Evolutionary conservation across 805 yeast genomes (phyloP).

Genomic region (Kazachstania psychrophila): DNA sequence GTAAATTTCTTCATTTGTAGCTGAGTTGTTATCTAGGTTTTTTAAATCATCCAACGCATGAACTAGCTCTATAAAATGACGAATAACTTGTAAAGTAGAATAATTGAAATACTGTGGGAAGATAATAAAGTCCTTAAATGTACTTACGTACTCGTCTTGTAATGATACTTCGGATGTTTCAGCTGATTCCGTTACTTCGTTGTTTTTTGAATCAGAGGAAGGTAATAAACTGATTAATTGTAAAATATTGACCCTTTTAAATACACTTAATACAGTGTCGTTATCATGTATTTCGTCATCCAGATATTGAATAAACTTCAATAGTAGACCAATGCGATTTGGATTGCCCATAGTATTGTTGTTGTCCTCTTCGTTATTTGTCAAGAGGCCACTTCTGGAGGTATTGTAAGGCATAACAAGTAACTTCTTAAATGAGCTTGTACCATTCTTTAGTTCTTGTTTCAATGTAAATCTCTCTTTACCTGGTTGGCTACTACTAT

Average conservation of each 20-base stretch:
- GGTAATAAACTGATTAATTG: conserved; percentile 26
- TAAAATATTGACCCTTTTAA: conserved; percentile 27
- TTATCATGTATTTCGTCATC: conserved; percentile 22
- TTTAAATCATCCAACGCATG: conserved; percentile 13
- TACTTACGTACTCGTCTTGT: conserved; percentile 25
- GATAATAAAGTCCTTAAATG: conserved; percentile 27
- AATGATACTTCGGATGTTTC: conserved; percentile 17
- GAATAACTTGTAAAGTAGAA: conserved; percentile 9
- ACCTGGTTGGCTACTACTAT: conserved; percentile 4
- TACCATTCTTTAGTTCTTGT: conserved; percentile 9
- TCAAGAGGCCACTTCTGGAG: not conserved
- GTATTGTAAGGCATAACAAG: conserved; percentile 4
- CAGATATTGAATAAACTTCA: conserved; percentile 15
- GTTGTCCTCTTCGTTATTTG: not conserved
- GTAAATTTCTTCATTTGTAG: conserved; percentile 4
- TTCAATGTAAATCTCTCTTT: conserved; percentile 3
- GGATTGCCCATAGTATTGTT: not conserved
- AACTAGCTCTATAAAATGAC: conserved; percentile 12
- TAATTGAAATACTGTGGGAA: conserved; percentile 28
- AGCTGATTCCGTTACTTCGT: too few species aligned
- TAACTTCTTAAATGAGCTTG: conserved; percentile 10
- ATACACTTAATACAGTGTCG: conserved; percentile 18
- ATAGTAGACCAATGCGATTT: conserved; percentile 6
- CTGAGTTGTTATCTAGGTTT: conserved; percentile 1
- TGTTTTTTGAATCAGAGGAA: not conserved